Evolutionary conservation across 1,139 yeast genomes (phyloP).

Genomic region (Entelexis paramagnoliae): DNA sequence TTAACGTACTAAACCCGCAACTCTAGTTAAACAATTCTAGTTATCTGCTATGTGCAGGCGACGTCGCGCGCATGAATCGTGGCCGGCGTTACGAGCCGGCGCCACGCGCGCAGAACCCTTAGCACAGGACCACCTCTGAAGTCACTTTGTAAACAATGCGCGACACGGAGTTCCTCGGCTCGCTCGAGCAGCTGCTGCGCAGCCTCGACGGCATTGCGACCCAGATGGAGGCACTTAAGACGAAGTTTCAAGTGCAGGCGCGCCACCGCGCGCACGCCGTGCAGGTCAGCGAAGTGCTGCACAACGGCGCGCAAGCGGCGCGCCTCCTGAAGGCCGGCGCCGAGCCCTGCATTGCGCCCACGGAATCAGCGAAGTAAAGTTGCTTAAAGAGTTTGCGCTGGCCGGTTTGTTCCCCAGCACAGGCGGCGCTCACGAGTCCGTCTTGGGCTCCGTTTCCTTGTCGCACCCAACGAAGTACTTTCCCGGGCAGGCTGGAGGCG

Average conservation of each 20-base stretch:
- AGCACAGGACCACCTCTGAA: neutral
- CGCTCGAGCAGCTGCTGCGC: neutral
- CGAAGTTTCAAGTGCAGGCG: neutral
- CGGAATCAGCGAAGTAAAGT: neutral
- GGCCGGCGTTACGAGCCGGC: too few relatives aligned
- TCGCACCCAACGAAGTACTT: too few relatives aligned
- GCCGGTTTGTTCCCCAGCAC: too few relatives aligned
- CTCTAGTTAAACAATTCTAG: too few relatives aligned
- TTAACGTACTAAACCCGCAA: too few relatives aligned
- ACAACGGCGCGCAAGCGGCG: conserved; percentile 5
- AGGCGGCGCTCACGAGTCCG: too few relatives aligned
- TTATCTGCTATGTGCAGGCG: too few relatives aligned
- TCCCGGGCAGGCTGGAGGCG: too few relatives aligned
- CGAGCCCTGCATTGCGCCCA: neutral
- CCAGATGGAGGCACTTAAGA: neutral
- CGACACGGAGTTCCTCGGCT: neutral
- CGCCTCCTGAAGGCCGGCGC: neutral
- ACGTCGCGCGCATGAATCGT: too few relatives aligned
- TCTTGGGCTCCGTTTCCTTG: too few relatives aligned
- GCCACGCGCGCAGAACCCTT: too few relatives aligned
- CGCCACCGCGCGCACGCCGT: conserved; percentile 11
- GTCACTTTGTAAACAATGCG: conserved; percentile 3
- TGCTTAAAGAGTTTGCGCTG: too few relatives aligned
- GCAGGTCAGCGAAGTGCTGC: conserved; percentile 3
- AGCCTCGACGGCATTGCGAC: neutral